phyloP scores from a whole-genome alignment of 306 rosid genomes.

The Abrus pulchellus region DNA sequence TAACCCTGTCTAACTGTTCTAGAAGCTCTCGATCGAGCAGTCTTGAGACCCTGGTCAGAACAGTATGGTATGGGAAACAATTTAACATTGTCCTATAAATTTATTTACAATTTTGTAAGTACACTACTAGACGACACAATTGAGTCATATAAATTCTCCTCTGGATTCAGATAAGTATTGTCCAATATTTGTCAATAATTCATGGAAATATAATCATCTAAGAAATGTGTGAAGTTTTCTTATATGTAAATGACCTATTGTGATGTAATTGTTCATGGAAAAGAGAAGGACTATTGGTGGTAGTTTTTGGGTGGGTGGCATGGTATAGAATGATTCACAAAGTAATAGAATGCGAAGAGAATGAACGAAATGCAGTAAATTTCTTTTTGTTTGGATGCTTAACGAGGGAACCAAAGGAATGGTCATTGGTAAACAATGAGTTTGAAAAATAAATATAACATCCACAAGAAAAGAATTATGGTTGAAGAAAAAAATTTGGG shows the following conservation, averaged over 20 bases:
- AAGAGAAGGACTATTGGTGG: neutral
- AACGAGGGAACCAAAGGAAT: neutral
- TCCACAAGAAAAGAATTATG: neutral
- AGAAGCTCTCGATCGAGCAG: neutral
- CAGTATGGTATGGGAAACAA: neutral
- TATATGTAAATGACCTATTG: slow-evolving; percentile 1
- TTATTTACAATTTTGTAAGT: slow-evolving; percentile 18
- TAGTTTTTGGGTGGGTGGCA: neutral
- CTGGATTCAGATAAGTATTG: neutral
- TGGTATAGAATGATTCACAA: neutral
- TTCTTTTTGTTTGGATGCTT: slow-evolving; percentile 10
- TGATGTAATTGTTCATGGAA: neutral
- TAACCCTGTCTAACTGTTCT: neutral
- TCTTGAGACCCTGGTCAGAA: neutral
- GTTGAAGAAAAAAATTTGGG: neutral
- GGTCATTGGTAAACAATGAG: neutral
- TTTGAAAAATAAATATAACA: neutral
- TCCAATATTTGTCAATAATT: slow-evolving; percentile 11
- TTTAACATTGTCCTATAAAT: neutral
- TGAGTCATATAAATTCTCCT: neutral
- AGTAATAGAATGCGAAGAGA: neutral
- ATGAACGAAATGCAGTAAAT: neutral
- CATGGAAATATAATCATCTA: slow-evolving; percentile 12
- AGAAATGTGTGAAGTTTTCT: slow-evolving; percentile 10
- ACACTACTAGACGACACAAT: neutral